Evolutionary conservation across 1,284 basidiomycete genomes (phyloP).

Genomic region (Afroboletus lepidellus): DNA sequence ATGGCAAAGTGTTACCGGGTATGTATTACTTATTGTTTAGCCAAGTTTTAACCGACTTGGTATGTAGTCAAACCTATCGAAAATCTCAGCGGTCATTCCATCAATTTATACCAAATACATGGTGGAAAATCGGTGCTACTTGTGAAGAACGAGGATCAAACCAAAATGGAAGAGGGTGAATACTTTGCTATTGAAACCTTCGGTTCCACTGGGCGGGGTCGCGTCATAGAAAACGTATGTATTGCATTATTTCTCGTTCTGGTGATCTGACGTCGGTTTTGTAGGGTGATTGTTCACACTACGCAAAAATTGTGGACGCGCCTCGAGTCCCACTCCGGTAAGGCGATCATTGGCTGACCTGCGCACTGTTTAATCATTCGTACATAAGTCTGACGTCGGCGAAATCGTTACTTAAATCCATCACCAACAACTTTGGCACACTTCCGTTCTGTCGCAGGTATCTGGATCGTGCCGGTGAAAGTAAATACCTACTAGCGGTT

Average conservation of each 20-base stretch:
- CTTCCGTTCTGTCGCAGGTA: constrained; percentile 96
- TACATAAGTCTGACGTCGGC: constrained; percentile 75
- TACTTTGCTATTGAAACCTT: constrained; percentile 99
- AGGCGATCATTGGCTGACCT: constrained; percentile 16
- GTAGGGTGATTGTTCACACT: constrained; percentile 93
- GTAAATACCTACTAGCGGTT: constrained; percentile 90
- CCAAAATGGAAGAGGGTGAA: constrained; percentile 99
- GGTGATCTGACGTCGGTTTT: constrained; percentile 11
- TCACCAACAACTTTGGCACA: constrained; percentile 94
- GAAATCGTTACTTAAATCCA: constrained; percentile 83
- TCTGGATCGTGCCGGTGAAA: constrained; percentile 91
- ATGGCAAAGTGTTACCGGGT: constrained; percentile 86
- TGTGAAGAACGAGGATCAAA: constrained; percentile 85
- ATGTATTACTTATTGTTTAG: constrained; percentile 8
- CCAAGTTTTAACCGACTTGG: constrained; percentile 1
- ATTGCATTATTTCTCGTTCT: constrained; percentile 4
- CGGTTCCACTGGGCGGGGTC: constrained; percentile 93
- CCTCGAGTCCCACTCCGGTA: constrained; percentile 72
- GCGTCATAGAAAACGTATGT: constrained; percentile 82
- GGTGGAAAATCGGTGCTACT: constrained; percentile 86
- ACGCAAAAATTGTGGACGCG: constrained; percentile 72
- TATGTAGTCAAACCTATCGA: constrained; percentile 82
- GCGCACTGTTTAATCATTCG: constrained; percentile 4
- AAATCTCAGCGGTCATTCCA: constrained; percentile 91
- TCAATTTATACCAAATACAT: constrained; percentile 88